Base-by-base conservation (phyloP, 306 rosid genomes). In the Cajanus cajan region DNA sequence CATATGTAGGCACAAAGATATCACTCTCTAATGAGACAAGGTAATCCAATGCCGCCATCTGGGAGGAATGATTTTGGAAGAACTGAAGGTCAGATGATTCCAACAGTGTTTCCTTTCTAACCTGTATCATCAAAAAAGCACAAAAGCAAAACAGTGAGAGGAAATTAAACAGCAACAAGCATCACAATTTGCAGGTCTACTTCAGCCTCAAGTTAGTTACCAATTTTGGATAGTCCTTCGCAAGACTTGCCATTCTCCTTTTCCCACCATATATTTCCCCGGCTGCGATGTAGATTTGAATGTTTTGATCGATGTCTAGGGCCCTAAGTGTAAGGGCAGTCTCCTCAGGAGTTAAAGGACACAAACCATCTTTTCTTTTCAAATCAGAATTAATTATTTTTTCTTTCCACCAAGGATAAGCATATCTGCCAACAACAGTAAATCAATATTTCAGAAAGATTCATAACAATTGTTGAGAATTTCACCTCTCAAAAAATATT, bases 331-430 rank as follows among this genome's bases (percentile, higher is more conserved):
- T 89, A 34, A 94, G 92, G 73, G 96, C 89, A 34, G 98, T 94
- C 87, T 94, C 98, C 88, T 94, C 98, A 1, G 98, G 98, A 54
- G 98, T 94, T 86, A 94, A 82, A 54, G 98, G 98, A 80, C 98
- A 94, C 84, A 94, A 48, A 50, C 98, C 98, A 77, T 91, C 97
- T 85, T 89, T 91, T 88, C 98, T 90, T 78, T 91, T 94, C 89
- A 91, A 86, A 52, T 94, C 96, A 16, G 97, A 91, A 64, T 91
- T 90, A 50, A 94, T 91, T 36, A 88, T 88, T 82, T 94, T 94
- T 82, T 91, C 97, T 84, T 91, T 91, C 98, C 98, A 94, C 98
- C 95, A 90, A 21, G 98, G 97, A 86, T 94, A 91, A 73, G 97
- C 97, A 89, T 94, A 77, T 74, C 88, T 84, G 77, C 25, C 39